Percentiles rank a stretch among this genome's conserved stretches.
Conservation (phyloP, 768 basidiomycete genomes). For the Paxillus involutus region DNA sequence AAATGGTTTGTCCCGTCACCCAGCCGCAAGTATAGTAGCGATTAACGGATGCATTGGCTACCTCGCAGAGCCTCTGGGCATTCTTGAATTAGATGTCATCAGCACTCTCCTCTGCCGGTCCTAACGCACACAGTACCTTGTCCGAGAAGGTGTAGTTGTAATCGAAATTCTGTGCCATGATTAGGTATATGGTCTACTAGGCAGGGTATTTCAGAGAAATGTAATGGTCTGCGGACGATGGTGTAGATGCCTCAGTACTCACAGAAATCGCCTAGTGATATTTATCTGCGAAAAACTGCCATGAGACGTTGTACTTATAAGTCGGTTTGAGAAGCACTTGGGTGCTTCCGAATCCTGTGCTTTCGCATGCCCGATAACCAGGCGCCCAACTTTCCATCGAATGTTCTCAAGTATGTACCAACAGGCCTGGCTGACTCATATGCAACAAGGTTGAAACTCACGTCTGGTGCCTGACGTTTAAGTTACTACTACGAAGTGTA, state of each 20-base stretch:
- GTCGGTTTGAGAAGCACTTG: too few relatives aligned
- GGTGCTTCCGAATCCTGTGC: too few relatives aligned
- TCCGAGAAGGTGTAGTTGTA: slow-evolving; percentile 12
- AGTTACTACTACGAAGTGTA: background rate
- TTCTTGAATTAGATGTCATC: slow-evolving; percentile 11
- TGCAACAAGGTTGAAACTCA: too few relatives aligned
- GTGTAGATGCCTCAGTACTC: slow-evolving; percentile 5
- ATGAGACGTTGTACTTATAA: too few relatives aligned
- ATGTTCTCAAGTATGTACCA: too few relatives aligned
- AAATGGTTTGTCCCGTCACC: background rate
- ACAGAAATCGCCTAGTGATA: slow-evolving; percentile 4
- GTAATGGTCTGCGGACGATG: background rate
- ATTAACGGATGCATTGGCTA: slow-evolving; percentile 5
- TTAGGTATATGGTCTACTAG: background rate
- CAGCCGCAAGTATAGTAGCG: slow-evolving; percentile 18
- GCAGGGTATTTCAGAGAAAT: background rate
- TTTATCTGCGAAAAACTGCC: slow-evolving; percentile 15
- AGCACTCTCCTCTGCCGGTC: background rate
- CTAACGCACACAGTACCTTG: slow-evolving; percentile 2
- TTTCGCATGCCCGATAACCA: too few relatives aligned
- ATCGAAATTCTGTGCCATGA: background rate
- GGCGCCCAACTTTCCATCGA: too few relatives aligned
- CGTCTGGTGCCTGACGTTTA: too few relatives aligned
- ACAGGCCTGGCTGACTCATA: too few relatives aligned
- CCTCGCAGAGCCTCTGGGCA: background rate